Conservation (phyloP, 2,329 filamentous ascomycete species). For the Scedosporium boydii region DNA sequence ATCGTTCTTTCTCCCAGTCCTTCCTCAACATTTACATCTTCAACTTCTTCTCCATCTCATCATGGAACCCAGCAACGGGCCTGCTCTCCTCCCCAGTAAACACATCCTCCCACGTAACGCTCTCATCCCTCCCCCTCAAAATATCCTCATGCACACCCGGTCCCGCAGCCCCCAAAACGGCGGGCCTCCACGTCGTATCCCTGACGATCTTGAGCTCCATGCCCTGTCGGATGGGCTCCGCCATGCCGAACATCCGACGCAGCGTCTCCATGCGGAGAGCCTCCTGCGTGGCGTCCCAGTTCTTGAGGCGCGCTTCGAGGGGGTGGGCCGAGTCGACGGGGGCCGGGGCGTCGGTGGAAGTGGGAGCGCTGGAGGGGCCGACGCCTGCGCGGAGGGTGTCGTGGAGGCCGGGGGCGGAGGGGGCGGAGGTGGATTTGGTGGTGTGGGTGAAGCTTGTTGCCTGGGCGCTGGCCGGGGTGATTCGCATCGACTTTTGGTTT, state of each 20-base stretch:
- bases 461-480: conserved; percentile 65
- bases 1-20: neutral
- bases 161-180: conserved; percentile 48
- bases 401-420: conserved; percentile 86
- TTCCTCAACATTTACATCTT: conserved; percentile 48
- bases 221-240: conserved; percentile 80
- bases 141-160: conserved; percentile 83
- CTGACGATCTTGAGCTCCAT: conserved; percentile 92
- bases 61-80: conserved; percentile 65
- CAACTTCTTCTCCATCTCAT: conserved; percentile 89
- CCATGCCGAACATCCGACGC: conserved; percentile 80
- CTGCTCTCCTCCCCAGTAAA: conserved; percentile 71
- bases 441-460: conserved; percentile 56
- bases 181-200: conserved; percentile 70
- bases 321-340: conserved; percentile 68
- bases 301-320: conserved; percentile 78
- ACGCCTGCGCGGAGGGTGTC: conserved; percentile 85
- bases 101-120: conserved; percentile 87
- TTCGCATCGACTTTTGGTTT: conserved; percentile 71
- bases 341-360: conserved; percentile 25
- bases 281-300: conserved; percentile 88
- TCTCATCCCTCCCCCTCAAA: conserved; percentile 66
- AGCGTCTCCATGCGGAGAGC: conserved; percentile 79
- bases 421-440: conserved; percentile 57
- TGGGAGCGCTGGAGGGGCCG: conserved; percentile 44